Evolutionary conservation across 306 rosid genomes (phyloP).

Genomic region (Sindora glabra): DNA sequence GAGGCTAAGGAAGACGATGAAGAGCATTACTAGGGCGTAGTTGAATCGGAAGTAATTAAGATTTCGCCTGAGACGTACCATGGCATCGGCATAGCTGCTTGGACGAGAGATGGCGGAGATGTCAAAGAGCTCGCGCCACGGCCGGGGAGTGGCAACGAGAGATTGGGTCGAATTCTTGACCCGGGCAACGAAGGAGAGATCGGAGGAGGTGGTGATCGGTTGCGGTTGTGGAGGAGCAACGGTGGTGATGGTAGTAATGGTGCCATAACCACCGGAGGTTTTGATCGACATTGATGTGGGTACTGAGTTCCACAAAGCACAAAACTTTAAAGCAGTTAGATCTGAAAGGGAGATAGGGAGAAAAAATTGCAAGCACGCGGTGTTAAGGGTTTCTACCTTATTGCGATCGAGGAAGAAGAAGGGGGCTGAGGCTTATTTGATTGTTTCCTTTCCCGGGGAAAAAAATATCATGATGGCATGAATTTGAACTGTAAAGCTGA

Average conservation of each 20-base stretch:
- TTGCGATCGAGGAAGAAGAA: too few relatives aligned
- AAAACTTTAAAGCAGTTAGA: too few relatives aligned
- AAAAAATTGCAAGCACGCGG: too few relatives aligned
- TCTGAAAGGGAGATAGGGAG: too few relatives aligned
- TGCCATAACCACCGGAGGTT: too few relatives aligned
- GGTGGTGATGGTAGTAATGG: neutral
- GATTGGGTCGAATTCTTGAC: constrained; percentile 5
- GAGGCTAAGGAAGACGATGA: constrained; percentile 30
- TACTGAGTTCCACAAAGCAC: too few relatives aligned
- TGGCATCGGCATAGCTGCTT: constrained; percentile 26
- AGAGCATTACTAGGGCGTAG: constrained; percentile 20
- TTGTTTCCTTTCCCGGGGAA: too few relatives aligned
- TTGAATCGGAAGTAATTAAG: constrained; percentile 35
- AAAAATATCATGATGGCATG: too few relatives aligned
- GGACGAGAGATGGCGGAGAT: constrained; percentile 31
- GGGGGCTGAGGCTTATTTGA: too few relatives aligned
- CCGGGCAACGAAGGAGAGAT: constrained; percentile 2
- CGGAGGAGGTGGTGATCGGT: neutral
- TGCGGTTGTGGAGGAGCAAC: neutral
- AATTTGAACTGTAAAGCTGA: too few relatives aligned
- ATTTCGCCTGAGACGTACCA: constrained; percentile 28
- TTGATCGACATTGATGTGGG: too few relatives aligned
- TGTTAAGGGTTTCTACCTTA: too few relatives aligned
- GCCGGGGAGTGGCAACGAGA: constrained; percentile 17
- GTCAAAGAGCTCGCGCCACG: constrained; percentile 36